Conservation (phyloP, 2,329 filamentous ascomycete genomes). For the Emmonsiellopsis sp. region DNA sequence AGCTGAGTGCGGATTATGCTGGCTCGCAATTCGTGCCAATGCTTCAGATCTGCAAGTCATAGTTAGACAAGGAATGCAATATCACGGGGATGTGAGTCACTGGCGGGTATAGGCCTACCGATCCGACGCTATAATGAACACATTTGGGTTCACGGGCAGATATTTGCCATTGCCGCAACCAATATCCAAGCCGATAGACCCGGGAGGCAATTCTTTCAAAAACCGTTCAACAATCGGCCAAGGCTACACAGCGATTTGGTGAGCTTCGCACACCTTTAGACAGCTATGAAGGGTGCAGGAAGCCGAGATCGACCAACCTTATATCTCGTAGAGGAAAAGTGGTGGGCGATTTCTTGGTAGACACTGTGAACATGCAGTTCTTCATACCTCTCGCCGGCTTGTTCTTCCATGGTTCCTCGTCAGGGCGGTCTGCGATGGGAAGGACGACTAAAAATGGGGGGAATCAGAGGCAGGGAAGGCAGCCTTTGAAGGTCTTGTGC, state of each 20-base stretch:
- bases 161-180: constrained; percentile 98
- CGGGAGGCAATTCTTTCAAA: constrained; percentile 54
- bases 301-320: constrained; percentile 40
- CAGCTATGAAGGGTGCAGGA: constrained; percentile 1
- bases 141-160: constrained; percentile 62
- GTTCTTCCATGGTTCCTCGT: constrained; percentile 2
- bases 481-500: too few species aligned
- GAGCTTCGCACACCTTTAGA: neutral
- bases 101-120: constrained; percentile 44
- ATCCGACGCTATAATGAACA: constrained; percentile 80
- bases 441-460: too few species aligned
- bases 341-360: constrained; percentile 53
- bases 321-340: constrained; percentile 47
- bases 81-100: too few species aligned
- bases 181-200: constrained; percentile 76
- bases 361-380: constrained; percentile 79
- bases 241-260: constrained; percentile 41
- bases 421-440: neutral
- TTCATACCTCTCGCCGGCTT: constrained; percentile 52
- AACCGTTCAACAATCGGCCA: constrained; percentile 88
- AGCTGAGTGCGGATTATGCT: constrained; percentile 54
- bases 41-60: constrained; percentile 43
- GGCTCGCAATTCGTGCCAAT: constrained; percentile 47
- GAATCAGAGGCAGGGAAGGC: too few species aligned
- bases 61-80: neutral